Evolutionary conservation across 164 flowering plant species (phyloP).

Genomic region (Umbilicus rupestris): DNA sequence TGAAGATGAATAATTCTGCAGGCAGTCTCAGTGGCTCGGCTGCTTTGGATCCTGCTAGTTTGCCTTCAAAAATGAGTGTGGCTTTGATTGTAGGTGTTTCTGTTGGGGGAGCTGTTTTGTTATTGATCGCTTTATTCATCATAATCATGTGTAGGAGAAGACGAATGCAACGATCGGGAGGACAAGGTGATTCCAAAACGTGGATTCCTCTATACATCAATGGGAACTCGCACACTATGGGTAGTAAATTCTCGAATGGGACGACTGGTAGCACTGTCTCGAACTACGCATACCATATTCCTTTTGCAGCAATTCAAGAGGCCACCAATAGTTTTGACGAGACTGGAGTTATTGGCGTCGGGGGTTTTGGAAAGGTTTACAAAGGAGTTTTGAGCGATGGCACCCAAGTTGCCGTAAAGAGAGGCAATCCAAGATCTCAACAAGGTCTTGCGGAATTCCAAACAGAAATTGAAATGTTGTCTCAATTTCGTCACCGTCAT

Average conservation of each 20-base stretch:
- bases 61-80: slow-evolving; percentile 24
- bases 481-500: slow-evolving; percentile 81
- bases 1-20: slow-evolving; percentile 44
- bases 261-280: slow-evolving; percentile 36
- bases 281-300: slow-evolving; percentile 39
- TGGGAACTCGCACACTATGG: slow-evolving; percentile 45
- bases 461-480: slow-evolving; percentile 83
- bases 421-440: slow-evolving; percentile 66
- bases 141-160: slow-evolving; percentile 24
- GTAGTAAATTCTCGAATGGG: slow-evolving; percentile 55
- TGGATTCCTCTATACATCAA: slow-evolving; percentile 48
- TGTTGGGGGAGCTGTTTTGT: slow-evolving; percentile 23
- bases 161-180: slow-evolving; percentile 14
- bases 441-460: slow-evolving; percentile 73
- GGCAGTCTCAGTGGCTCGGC: slow-evolving; percentile 28
- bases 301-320: slow-evolving; percentile 52
- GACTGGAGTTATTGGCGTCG: slow-evolving; percentile 66
- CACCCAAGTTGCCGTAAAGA: slow-evolving; percentile 69
- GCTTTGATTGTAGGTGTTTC: slow-evolving; percentile 34
- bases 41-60: neutral
- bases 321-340: slow-evolving; percentile 78
- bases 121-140: slow-evolving; percentile 22
- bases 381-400: slow-evolving; percentile 51
- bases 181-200: slow-evolving; percentile 31
- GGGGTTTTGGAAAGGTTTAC: slow-evolving; percentile 88